Evolutionary conservation across 75 land plant species (phyloP), one percentile per base, ranked within the genome.

Genomic region (Pseudotsuga menziesii): DNA sequence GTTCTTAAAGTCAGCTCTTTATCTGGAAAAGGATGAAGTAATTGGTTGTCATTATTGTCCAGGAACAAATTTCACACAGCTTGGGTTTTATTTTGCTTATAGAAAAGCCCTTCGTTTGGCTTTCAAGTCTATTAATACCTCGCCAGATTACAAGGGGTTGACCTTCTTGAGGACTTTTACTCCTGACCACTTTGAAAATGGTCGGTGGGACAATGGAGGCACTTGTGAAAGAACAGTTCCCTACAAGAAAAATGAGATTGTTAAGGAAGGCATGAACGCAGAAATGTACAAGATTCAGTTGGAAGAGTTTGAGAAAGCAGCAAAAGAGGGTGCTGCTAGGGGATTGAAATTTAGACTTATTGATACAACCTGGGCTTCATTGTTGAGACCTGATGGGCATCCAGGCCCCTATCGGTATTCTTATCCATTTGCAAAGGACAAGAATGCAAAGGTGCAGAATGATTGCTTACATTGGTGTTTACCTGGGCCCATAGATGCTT

Each of bases 401-500:
- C 95, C 99, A 36, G 93, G 95, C 23, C 87, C 98, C 27, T 97
- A 88, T 75, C 80, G 93, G 56, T 35, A 77, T 9, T 86, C 79
- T 62, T 91, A 95, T 29, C 99, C 98, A 15, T 91, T 84, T 78
- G 81, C 86, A 3, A 63, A 82, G 29, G 76, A 84, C 36, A 88
- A 86, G 58, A 78, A 81, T 79, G 84, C 85, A 0, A 84, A 61
- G 35, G 78, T 90, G 11, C 88, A 86, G 73, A 86, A 89, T 61
- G 99, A 97, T 56, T 97, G 98, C 78, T 67, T 97, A 73, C 99
- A 97, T 80, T 97, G 99, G 99, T 97, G 99, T 77, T 74, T 97
- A 29, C 99, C 99, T 54, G 99, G 99, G 36, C 95, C 98, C 14
- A 83, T 94, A 3, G 99, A 97, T 75, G 75, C 85, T 19, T 97